Base-by-base conservation (phyloP, 306 rosid species). In the Medicago lupulina region DNA sequence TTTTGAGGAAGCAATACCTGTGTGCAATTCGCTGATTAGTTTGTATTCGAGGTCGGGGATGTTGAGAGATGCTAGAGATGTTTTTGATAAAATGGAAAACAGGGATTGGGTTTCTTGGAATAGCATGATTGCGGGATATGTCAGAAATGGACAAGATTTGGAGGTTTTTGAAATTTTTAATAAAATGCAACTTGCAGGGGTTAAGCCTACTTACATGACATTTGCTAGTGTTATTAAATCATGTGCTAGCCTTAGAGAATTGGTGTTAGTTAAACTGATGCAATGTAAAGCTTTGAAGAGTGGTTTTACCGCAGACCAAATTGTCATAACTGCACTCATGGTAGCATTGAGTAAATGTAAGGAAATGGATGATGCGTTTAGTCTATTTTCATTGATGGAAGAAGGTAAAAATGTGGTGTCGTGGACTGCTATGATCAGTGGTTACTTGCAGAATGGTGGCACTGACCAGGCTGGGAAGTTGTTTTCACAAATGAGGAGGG, bases 361-460 rank as follows among this genome's bases (percentile, higher is more conserved):
- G 28, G 83, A 81, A 70, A 85, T 87, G 85, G 92, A 87, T 44
- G 86, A 82, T 64, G 96, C 96, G 16, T 82, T 70, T 74, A 80
- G 84, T 77, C 53, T 88, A 38, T 91, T 91, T 71, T 86, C 87
- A 25, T 44, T 40, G 84, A 76, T 82, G 85, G 78, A 72, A 7
- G 84, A 73, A 55, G 49, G 67, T 55, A 88, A 70, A 49, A 86
- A 67, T 77, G 96, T 93, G 78, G 96, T 94, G 66, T 84, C 90
- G 39, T 94, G 98, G 98, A 94, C 98, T 4, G 93, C 98, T 61
- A 87, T 94, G 91, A 88, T 94, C 57, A 88, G 86, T 59, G 96
- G 94, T 34, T 88, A 69, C 79, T 67, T 90, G 85, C 94, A 90
- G 85, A 91, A 87, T 76, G 87, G 92, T 64, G 44, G 84, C 69